A percentile compares a stretch with the other conserved stretches of the same genome.
Evolutionary conservation across 2,329 filamentous ascomycete genomes (phyloP).

Genomic region (Xylaria sp.): DNA sequence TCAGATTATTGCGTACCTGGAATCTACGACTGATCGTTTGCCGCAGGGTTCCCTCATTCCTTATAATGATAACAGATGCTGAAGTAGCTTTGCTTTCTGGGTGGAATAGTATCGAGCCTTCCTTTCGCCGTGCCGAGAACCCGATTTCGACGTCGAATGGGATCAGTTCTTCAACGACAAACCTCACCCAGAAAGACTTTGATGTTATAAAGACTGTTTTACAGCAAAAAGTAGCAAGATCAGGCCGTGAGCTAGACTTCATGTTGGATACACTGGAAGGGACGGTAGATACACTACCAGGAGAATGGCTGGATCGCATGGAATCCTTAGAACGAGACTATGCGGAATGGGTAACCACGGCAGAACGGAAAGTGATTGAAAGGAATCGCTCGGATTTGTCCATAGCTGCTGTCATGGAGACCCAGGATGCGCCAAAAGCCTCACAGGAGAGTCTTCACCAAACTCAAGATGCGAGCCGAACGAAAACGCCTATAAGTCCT

Average conservation of each 20-base stretch:
- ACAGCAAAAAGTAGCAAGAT: constrained; percentile 73
- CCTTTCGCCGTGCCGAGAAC: constrained; percentile 33
- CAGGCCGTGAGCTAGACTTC: constrained; percentile 80
- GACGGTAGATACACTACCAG: constrained; percentile 82
- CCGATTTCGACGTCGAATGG: constrained; percentile 19
- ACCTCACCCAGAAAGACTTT: constrained; percentile 60
- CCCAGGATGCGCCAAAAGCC: constrained; percentile 36
- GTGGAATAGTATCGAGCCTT: constrained; percentile 69
- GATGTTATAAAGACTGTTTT: constrained; percentile 71
- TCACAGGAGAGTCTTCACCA: constrained; percentile 46
- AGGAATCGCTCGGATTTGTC: constrained; percentile 62
- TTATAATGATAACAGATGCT: constrained; percentile 73
- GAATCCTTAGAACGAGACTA: constrained; percentile 83
- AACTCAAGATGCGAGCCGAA: constrained; percentile 44
- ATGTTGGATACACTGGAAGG: constrained; percentile 92
- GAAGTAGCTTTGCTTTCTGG: constrained; percentile 73
- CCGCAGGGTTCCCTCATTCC: constrained; percentile 75
- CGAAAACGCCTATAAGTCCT: constrained; percentile 31
- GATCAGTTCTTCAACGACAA: constrained; percentile 39
- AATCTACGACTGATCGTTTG: constrained; percentile 79
- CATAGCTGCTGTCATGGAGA: constrained; percentile 14
- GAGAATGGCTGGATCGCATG: constrained; percentile 87
- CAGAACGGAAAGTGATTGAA: constrained; percentile 78
- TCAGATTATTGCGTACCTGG: constrained; percentile 81
- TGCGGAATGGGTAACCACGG: constrained; percentile 81